Evolutionary conservation across 75 land plant species (phyloP), one percentile per base, ranked within the genome.

Genomic region (Pinus taeda): DNA sequence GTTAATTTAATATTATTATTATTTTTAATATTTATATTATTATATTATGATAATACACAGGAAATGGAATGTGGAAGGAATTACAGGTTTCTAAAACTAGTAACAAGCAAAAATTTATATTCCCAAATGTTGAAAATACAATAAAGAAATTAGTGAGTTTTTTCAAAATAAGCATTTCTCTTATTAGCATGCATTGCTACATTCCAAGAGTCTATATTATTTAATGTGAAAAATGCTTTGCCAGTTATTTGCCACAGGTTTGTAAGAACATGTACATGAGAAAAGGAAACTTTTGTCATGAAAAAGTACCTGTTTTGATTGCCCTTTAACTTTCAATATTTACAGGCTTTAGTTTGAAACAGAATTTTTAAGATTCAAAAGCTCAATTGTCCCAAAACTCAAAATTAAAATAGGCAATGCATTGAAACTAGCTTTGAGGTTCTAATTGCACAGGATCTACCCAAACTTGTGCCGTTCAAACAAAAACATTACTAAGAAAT

Each of bases 121-220:
- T 36, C 69, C 9, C 36, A 65, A 64, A 65, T 17, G 18, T 33
- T 6, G 18, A 17, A 18, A 36, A 15, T 36, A 49, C 13, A 65
- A 37, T 17, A 33, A 4, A 1, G 4, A 33, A 26, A 33, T 30
- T 18, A 15, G 36, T n/a, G 55, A 42, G 72, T n/a, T 18, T 59
- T 18, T 18, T 17, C 18, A 17, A 59, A 39, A 69, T 45, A 42
- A 3, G 24, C 42, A 69, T 69, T 66, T 67, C 72, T 12, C 39
- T 69, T n/a, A 26, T n/a, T n/a, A 42, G 71, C 71, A 69, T 42
- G 71, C 15, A 42, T 45, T 42, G 53, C n/a, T 37, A 42, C 4
- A 69, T 69, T 69, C 13, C 71, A 69, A 69, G n/a, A n/a, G 22
- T 21, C 24, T 69, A n/a, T 69, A 42, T 49, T 49, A 49, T 49